These are phyloP conservation scores for Volvox reticuliferus DNA, from an alignment of 139 green algal genomes.

Conservation along the genomic window DNA sequence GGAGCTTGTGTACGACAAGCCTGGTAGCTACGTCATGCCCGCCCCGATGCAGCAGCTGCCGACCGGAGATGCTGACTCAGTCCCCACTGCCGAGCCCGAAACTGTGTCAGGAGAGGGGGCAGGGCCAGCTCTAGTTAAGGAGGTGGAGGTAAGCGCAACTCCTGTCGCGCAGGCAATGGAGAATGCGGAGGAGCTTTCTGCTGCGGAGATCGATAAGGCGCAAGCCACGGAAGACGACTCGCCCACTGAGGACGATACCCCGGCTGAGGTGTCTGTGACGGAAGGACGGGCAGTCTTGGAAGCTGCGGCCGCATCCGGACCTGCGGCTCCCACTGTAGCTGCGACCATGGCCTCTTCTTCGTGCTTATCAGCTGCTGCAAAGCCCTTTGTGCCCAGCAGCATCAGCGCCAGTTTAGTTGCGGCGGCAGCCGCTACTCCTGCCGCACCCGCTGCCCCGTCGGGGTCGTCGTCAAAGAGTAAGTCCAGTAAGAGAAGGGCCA, in stretches of 20 bases:
- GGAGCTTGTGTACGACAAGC: conserved; percentile 63
- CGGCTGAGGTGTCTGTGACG: not conserved
- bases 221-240: not conserved
- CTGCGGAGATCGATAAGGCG: not conserved
- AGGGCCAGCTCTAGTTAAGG: not conserved
- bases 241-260: not conserved
- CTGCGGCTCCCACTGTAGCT: not conserved
- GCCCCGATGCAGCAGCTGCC: not conserved
- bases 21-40: conserved; percentile 49
- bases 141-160: not conserved
- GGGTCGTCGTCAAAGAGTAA: conserved; percentile 9
- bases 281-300: not conserved
- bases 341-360: not conserved
- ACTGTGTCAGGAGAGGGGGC: not conserved
- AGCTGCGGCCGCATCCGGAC: not conserved
- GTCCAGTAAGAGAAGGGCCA: not conserved
- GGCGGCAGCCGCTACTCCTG: not conserved
- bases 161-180: not conserved
- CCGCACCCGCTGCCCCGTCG: not conserved
- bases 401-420: not conserved
- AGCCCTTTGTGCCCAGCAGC: conserved; percentile 36
- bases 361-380: not conserved
- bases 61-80: not conserved
- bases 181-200: not conserved
- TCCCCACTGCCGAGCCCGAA: not conserved